Conservation (phyloP, 257 asterid species). For the Galeopsis tetrahit region DNA sequence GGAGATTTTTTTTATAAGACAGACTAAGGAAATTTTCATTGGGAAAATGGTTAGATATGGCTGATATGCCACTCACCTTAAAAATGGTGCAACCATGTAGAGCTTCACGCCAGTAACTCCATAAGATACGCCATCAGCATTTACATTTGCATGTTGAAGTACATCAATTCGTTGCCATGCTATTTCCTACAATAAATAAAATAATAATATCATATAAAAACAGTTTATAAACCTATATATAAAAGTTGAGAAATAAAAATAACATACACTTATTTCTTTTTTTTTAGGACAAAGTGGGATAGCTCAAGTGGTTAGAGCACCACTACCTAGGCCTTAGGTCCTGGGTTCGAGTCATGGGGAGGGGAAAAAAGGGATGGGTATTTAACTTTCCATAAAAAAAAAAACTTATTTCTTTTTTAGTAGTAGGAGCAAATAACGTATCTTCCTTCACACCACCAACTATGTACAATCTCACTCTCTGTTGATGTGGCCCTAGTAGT, state of each 20-base stretch:
- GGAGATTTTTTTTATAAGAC: not conserved
- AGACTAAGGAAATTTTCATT: not conserved
- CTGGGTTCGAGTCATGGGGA: too few relatives aligned
- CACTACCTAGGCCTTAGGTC: too few relatives aligned
- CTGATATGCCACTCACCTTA: conserved; percentile 65
- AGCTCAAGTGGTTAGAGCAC: too few relatives aligned
- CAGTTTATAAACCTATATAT: conserved; percentile 3
- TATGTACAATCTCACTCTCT: conserved; percentile 82
- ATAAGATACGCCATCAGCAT: conserved; percentile 78
- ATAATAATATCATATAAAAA: conserved; percentile 1
- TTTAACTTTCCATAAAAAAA: too few relatives aligned
- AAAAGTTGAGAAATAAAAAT: conserved; percentile 20
- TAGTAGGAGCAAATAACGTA: conserved; percentile 78
- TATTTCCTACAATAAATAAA: conserved; percentile 59
- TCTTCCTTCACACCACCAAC: conserved; percentile 79
- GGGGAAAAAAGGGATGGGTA: too few relatives aligned
- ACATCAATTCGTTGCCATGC: conserved; percentile 94
- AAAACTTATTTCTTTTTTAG: too few relatives aligned
- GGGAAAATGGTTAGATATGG: conserved; percentile 5
- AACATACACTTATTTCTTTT: conserved; percentile 87
- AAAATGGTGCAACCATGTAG: conserved; percentile 91
- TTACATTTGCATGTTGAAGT: conserved; percentile 55
- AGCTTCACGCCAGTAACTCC: conserved; percentile 77
- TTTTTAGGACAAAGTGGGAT: too few relatives aligned
- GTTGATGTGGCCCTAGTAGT: too few relatives aligned